Percentiles rank a stretch among this genome's conserved stretches.
Conservation (phyloP, 169 alveolate genomes). For the Plasmodium berghei region DNA sequence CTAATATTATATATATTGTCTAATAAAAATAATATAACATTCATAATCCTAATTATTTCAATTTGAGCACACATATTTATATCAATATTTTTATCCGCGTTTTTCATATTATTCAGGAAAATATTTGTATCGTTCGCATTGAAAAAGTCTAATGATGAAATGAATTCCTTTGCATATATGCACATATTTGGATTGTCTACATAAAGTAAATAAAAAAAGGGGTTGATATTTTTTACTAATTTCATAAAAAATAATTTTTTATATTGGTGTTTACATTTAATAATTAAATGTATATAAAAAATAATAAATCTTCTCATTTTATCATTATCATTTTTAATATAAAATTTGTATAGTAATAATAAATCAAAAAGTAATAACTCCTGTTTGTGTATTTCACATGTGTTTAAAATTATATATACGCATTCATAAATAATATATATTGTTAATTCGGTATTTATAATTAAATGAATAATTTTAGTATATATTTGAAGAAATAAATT, state of each 20-base stretch:
- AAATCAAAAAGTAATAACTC: conserved; percentile 33
- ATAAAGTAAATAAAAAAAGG: conserved; percentile 23
- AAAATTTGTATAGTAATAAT: conserved; percentile 25
- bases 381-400: conserved; percentile 18
- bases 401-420: conserved; percentile 30
- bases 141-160: conserved; percentile 6
- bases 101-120: background rate
- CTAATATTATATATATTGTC: conserved; percentile 17
- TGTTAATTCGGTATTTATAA: conserved; percentile 26
- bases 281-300: conserved; percentile 27
- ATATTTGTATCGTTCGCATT: background rate
- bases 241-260: conserved; percentile 14
- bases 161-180: conserved; percentile 9
- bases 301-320: conserved; percentile 36
- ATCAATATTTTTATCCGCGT: background rate
- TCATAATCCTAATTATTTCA: conserved; percentile 19
- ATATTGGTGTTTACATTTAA: conserved; percentile 2
- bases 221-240: conserved; percentile 12
- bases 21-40: conserved; percentile 33
- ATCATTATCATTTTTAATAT: conserved; percentile 24
- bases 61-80: background rate
- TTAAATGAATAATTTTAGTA: conserved; percentile 26
- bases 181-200: conserved; percentile 28
- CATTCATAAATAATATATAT: conserved; percentile 57
- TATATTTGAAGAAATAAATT: conserved; percentile 29